These are phyloP conservation scores for Acer yangbiense DNA, from an alignment of 345 rosid species.

Conservation along the genomic window DNA sequence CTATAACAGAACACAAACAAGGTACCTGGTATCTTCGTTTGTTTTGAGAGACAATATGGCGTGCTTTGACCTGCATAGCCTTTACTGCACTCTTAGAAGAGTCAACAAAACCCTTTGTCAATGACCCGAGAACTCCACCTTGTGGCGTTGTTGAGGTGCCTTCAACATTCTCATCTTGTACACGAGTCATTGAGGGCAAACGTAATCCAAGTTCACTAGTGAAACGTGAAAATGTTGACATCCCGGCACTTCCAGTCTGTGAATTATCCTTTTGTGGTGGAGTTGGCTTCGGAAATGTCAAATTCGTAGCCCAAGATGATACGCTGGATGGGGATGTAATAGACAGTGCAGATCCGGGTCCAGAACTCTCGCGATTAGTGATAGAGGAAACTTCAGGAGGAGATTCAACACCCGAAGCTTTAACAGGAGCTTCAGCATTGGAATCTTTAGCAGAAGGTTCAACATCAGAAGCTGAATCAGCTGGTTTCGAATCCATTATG, in stretches of 20 bases:
- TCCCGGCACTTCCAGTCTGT: conserved; percentile 49
- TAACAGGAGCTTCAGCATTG: conserved; percentile 7
- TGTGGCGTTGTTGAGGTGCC: conserved; percentile 39
- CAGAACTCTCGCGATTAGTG: conserved; percentile 23
- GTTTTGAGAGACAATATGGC: conserved; percentile 93
- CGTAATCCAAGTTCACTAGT: conserved; percentile 74
- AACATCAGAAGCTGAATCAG: conserved; percentile 31
- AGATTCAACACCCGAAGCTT: conserved; percentile 20
- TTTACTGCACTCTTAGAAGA: conserved; percentile 87
- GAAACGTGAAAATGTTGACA: conserved; percentile 67
- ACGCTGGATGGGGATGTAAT: conserved; percentile 56
- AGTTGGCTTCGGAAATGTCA: conserved; percentile 61
- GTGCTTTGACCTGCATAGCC: conserved; percentile 93
- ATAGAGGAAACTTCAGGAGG: conserved; percentile 18
- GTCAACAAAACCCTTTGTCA: conserved; percentile 79
- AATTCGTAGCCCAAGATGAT: conserved; percentile 75
- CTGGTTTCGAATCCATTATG: conserved; percentile 51
- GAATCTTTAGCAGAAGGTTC: conserved; percentile 19
- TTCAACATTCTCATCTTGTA: conserved; percentile 36
- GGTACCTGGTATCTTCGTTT: conserved; percentile 93
- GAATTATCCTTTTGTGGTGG: conserved; percentile 39
- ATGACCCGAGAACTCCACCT: conserved; percentile 62
- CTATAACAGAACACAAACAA: background rate
- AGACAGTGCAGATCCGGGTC: conserved; percentile 37
- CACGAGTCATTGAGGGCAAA: conserved; percentile 47